phyloP scores from a whole-genome alignment of 1,139 yeast species.

The Geotrichum fermentans region DNA sequence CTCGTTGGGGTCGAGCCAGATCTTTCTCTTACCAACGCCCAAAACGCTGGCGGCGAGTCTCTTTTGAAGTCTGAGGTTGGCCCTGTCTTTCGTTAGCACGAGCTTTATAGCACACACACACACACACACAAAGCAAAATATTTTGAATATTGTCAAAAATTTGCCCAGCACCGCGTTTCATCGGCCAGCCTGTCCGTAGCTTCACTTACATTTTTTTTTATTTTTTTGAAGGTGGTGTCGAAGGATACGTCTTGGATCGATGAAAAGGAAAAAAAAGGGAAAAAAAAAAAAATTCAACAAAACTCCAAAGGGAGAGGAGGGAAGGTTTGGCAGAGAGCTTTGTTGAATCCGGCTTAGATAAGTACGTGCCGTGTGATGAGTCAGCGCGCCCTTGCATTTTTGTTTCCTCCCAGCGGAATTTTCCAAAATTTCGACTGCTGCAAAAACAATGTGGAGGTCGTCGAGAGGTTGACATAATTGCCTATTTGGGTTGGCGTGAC shows the following conservation, averaged over 20 bases:
- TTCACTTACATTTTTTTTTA: constrained; percentile 1
- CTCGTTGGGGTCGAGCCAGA: constrained; percentile 99
- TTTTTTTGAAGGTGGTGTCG: constrained; percentile 1
- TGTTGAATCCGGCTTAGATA: not conserved
- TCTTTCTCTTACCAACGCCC: constrained; percentile 99
- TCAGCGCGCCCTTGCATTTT: too few relatives aligned
- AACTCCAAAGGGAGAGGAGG: not conserved
- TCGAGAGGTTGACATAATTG: too few relatives aligned
- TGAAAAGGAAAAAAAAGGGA: not conserved
- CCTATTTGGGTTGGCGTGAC: too few relatives aligned
- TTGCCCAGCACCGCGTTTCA: too few relatives aligned
- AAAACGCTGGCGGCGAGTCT: constrained; percentile 99
- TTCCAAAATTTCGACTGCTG: too few relatives aligned
- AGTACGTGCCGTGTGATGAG: too few relatives aligned
- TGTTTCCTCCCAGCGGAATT: too few relatives aligned
- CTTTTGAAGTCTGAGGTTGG: constrained; percentile 98
- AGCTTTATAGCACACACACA: too few relatives aligned
- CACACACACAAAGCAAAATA: too few relatives aligned
- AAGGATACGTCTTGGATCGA: constrained; percentile 7
- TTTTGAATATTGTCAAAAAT: too few relatives aligned
- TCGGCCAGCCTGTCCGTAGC: too few relatives aligned
- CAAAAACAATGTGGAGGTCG: too few relatives aligned
- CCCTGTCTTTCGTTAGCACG: constrained; percentile 64
- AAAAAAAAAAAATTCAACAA: not conserved
- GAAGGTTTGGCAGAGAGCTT: not conserved